These are phyloP conservation scores for Vitis rupestris DNA, from an alignment of 164 flowering plant genomes.

Conservation along the genomic window DNA sequence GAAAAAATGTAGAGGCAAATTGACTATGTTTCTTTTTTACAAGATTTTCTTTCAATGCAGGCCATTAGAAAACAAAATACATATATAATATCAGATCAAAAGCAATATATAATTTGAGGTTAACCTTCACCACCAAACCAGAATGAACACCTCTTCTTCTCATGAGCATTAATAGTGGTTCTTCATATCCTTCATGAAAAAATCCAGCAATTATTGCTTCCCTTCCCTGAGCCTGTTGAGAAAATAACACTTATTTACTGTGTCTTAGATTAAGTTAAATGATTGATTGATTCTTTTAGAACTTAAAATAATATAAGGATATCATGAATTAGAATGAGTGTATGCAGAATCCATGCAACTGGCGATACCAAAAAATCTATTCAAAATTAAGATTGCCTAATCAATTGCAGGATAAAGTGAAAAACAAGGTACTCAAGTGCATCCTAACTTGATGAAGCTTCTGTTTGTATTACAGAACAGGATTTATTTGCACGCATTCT, in stretches of 20 bases:
- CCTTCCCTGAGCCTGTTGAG: conserved; percentile 70
- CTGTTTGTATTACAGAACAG: background rate
- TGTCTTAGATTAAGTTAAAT: background rate
- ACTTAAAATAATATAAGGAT: background rate
- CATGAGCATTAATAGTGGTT: conserved; percentile 90
- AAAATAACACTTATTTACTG: background rate
- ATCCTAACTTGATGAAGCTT: background rate
- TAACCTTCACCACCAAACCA: conserved; percentile 95
- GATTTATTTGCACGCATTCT: background rate
- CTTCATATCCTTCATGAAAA: conserved; percentile 95
- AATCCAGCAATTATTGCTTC: conserved; percentile 95
- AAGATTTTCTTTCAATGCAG: background rate
- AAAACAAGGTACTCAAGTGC: background rate
- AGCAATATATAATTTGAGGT: too few relatives aligned
- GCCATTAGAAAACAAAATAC: too few relatives aligned
- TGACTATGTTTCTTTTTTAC: background rate
- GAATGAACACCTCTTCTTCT: conserved; percentile 95
- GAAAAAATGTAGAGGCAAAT: background rate
- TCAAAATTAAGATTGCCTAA: background rate
- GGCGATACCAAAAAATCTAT: background rate
- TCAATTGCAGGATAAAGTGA: background rate
- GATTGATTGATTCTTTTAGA: background rate
- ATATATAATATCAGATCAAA: too few relatives aligned
- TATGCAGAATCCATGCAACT: background rate
- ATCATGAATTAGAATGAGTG: background rate